Base-by-base conservation (phyloP, 2,329 filamentous ascomycete genomes). In the Colletotrichum coccodes region DNA sequence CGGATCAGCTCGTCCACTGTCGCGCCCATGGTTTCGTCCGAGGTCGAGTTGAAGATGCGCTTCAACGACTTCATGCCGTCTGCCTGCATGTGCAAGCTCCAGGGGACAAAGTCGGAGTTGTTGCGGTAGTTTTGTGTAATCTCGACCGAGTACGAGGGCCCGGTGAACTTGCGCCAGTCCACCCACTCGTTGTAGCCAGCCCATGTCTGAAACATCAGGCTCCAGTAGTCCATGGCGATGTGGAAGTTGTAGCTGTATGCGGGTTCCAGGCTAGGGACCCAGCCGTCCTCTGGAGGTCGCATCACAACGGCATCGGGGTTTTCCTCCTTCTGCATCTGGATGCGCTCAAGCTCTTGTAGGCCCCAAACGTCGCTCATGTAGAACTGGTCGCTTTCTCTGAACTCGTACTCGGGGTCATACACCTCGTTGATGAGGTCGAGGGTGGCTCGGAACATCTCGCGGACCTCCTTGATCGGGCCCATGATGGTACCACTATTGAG, bases 401-500 rank as follows among this genome's bases (percentile, higher is more conserved):
- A 76, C 18, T 76, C 68, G 50, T 75, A 79, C 5, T 74, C 59
- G 3, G 72, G 65, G 21, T 81, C 75, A 64, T 79, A 78, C 1
- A 80, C 78, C 12, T 75, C 74, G 38, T 76, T 71, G 56, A 84
- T 77, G 50, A 73, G 71, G 34, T 72, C 71, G 61, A 76, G 71
- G 8, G 77, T 77, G 23, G 75, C 76, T 26, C 75, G 71, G 70
- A 79, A 77, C 44, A 79, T 71, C 9, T 62, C 70, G 12, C 76
- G 73, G n/a, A 78, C 62, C 58, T 79, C 75, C 46, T 71, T 73
- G 21, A 81, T 70, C 1, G 81, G 81, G 1, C 80, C 83, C 53
- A 84, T 82, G 30, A 83, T 77, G 18, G 82, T 83, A n/a, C 83
- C 83, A 5, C 82, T 84, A 73, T 84, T 84, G 38, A 84, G 75